Base-by-base conservation (phyloP, 106 monocot genomes). In the Allium cepa region DNA sequence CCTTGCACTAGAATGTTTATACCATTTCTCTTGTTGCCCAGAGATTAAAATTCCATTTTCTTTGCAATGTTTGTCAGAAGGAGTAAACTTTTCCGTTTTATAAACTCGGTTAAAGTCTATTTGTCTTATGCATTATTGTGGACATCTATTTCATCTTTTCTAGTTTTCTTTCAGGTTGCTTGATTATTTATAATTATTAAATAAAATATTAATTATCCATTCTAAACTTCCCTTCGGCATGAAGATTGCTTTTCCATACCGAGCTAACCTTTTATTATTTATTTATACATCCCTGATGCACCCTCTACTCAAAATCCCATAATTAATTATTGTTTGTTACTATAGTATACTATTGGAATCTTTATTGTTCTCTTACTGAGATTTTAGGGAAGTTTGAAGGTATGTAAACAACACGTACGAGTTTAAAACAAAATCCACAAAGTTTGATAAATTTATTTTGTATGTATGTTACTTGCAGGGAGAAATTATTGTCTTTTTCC, bases 321-420 rank as follows among this genome's bases (percentile, higher is more conserved):
- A 22, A 22, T 22, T 22, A 22, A 22, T 22, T 22, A 1, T 22
- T 22, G 22, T 22, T 22, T 65, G 64, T 2, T 77, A 57, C 26
- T 68, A 71, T 84, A 97, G 96, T 71, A 84, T 79, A 89, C 89
- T 57, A 82, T 88, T 63, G 96, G 86, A 49, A 92, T 97, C 66
- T 97, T 97, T 76, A 78, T 78, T n/a, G 86, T 97, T 69, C 84
- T 97, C 28, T 84, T 97, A 72, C 75, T 89, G 49, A 84, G 96
- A 49, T 97, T 97, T 73, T 86, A 92, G 65, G 96, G 92, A 82
- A 92, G 92, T 79, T 84, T 97, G 53, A 97, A 97, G 96, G 96
- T 97, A 77, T 57, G 47, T 58, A 9, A 13, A 26, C 26, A 55
- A 7, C 15, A 53, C 15, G 18, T 47, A 46, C 47, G 36, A 49